Evolutionary conservation across 1,284 basidiomycete species (phyloP).

Genomic region (Rugiboletus extremiorientalis): DNA sequence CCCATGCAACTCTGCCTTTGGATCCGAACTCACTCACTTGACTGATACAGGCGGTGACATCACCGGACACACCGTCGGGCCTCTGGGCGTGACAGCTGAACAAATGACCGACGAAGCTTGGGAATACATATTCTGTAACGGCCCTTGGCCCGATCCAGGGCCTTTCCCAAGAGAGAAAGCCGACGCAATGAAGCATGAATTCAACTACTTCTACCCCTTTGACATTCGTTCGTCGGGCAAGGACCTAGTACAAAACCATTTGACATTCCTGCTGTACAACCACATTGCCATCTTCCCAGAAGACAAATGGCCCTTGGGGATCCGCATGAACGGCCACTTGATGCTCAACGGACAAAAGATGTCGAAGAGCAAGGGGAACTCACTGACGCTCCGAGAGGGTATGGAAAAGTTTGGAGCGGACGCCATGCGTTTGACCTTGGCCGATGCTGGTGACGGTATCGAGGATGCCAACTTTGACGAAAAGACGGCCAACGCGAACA

Average conservation of each 20-base stretch:
- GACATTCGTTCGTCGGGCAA: conserved; percentile 99
- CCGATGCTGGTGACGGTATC: conserved; percentile 96
- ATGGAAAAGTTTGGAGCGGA: conserved; percentile 91
- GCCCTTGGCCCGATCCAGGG: conserved; percentile 69
- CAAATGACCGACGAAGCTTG: conserved; percentile 98
- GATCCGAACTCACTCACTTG: neutral
- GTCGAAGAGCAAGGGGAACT: conserved; percentile 95
- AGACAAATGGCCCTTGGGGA: conserved; percentile 89
- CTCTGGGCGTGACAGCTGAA: conserved; percentile 83
- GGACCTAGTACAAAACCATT: conserved; percentile 95
- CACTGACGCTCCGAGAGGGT: conserved; percentile 75
- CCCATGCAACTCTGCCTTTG: too few relatives aligned
- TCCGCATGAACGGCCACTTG: conserved; percentile 96
- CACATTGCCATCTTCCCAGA: conserved; percentile 95
- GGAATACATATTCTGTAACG: conserved; percentile 89
- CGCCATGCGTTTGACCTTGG: conserved; percentile 89
- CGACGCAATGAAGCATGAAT: conserved; percentile 87
- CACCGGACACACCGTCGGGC: conserved; percentile 80
- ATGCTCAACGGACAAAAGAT: conserved; percentile 99
- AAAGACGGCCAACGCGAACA: conserved; percentile 97
- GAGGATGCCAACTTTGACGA: conserved; percentile 99
- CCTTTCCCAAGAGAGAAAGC: conserved; percentile 76
- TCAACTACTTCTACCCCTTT: conserved; percentile 98
- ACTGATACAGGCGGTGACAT: conserved; percentile 57
- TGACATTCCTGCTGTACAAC: conserved; percentile 94